A percentile compares a stretch with the other conserved stretches of the same genome.
phyloP scores from a whole-genome alignment of 2,329 filamentous ascomycete species.

The Clarireedia hainanense region DNA sequence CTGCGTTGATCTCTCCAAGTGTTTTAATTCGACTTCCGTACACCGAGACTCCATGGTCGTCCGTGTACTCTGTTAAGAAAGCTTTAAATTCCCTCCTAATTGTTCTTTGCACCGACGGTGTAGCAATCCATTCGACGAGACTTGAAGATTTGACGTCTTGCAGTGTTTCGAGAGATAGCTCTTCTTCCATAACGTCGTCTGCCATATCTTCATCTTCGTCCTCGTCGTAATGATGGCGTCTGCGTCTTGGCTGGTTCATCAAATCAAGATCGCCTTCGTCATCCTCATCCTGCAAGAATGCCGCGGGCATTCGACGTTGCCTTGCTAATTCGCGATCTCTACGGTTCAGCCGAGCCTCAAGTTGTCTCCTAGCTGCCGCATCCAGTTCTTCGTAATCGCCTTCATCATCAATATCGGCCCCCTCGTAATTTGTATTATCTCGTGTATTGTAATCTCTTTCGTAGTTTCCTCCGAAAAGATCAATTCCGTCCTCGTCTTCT shows the following conservation, averaged over 20 bases:
- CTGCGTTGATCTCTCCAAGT: constrained; percentile 94
- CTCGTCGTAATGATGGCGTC: constrained; percentile 88
- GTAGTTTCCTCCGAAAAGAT: constrained; percentile 67
- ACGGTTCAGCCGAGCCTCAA: constrained; percentile 66
- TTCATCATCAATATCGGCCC: constrained; percentile 68
- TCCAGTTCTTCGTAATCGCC: constrained; percentile 66
- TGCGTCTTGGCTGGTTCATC: constrained; percentile 74
- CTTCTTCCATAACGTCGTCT: constrained; percentile 90
- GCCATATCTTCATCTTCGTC: constrained; percentile 88
- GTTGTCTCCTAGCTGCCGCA: constrained; percentile 54
- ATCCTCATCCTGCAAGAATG: constrained; percentile 68
- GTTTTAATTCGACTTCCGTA: constrained; percentile 92
- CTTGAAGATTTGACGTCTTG: constrained; percentile 90
- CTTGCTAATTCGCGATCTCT: constrained; percentile 66
- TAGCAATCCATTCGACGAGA: constrained; percentile 90
- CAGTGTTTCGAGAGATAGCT: constrained; percentile 84
- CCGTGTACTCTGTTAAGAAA: constrained; percentile 93
- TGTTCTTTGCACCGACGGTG: constrained; percentile 81
- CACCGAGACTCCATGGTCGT: constrained; percentile 80
- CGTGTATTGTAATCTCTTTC: constrained; percentile 62
- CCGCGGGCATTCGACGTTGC: constrained; percentile 58
- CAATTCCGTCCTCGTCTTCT: constrained; percentile 73
- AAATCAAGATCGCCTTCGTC: constrained; percentile 81
- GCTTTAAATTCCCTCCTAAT: constrained; percentile 96
- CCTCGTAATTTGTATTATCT: constrained; percentile 63